A percentile compares a stretch with the other conserved stretches of the same genome.
These are phyloP conservation scores for Debaryomyces sp. DNA, from an alignment of 1,139 yeast genomes.

Conservation along the genomic window DNA sequence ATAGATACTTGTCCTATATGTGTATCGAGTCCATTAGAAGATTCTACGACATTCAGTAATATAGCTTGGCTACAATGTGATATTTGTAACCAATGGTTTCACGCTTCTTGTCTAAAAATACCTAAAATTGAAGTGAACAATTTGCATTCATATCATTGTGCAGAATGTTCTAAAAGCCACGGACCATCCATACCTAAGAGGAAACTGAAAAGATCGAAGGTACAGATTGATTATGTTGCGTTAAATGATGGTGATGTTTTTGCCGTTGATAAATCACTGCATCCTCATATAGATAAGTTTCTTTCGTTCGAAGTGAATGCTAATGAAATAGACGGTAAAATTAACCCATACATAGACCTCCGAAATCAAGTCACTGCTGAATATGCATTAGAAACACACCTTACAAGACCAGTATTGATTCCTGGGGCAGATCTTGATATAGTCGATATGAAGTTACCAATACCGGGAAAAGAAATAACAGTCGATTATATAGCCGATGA, in stretches of 20 bases:
- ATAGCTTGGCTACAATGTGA: constrained; percentile 65
- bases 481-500: constrained; percentile 59
- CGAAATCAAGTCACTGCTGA: constrained; percentile 35
- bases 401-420: constrained; percentile 33
- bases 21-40: constrained; percentile 14
- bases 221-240: constrained; percentile 75
- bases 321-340: constrained; percentile 10
- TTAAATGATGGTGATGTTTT: constrained; percentile 71
- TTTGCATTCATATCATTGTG: constrained; percentile 60
- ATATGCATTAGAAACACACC: constrained; percentile 30
- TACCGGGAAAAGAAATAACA: constrained; percentile 38
- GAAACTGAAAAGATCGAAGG: constrained; percentile 55
- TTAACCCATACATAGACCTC: constrained; percentile 18
- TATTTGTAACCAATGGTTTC: constrained; percentile 64
- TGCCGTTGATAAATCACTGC: constrained; percentile 58
- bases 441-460: constrained; percentile 45
- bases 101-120: constrained; percentile 52
- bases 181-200: constrained; percentile 62
- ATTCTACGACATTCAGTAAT: constrained; percentile 6
- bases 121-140: constrained; percentile 35
- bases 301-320: constrained; percentile 23
- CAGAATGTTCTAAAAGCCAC: constrained; percentile 39
- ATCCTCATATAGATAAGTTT: constrained; percentile 60
- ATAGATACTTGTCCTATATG: constrained; percentile 24
- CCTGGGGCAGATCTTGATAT: constrained; percentile 30